Evolutionary conservation across 345 rosid species (phyloP).

Genomic region (Hibiscus trionum): DNA sequence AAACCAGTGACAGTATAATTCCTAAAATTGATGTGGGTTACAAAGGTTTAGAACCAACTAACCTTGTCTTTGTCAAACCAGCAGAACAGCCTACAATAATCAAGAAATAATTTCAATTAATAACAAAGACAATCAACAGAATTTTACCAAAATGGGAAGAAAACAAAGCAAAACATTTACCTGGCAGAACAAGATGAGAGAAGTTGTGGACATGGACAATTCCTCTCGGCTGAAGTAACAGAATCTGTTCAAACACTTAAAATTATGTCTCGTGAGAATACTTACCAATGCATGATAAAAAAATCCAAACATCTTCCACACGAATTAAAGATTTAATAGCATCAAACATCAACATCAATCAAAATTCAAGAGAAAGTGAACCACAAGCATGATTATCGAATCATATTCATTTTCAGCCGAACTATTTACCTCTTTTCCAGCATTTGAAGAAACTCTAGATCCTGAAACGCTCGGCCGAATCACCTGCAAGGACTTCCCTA

Average conservation of each 20-base stretch:
- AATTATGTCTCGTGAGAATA: neutral
- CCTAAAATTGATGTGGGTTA: neutral
- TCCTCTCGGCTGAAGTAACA: constrained; percentile 33
- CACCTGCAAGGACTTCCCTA: constrained; percentile 32
- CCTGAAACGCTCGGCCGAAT: constrained; percentile 32
- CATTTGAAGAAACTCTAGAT: constrained; percentile 33
- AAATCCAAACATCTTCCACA: neutral
- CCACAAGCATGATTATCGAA: neutral
- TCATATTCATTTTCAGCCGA: neutral
- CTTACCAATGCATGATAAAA: neutral
- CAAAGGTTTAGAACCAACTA: constrained; percentile 10
- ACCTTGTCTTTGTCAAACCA: constrained; percentile 37
- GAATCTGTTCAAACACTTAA: constrained; percentile 23
- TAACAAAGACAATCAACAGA: neutral
- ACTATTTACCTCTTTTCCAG: constrained; percentile 36
- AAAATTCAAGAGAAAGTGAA: neutral
- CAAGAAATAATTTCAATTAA: neutral
- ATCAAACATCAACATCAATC: neutral
- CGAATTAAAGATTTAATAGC: neutral
- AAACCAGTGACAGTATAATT: neutral
- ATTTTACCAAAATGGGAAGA: neutral
- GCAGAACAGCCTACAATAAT: constrained; percentile 34
- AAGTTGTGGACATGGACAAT: constrained; percentile 31
- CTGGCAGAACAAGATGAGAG: constrained; percentile 38
- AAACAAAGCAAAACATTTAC: constrained; percentile 18